Evolutionary conservation across 139 green algal species (phyloP), one percentile per base, ranked within the genome.

Genomic region (Chlorella ohadii): DNA sequence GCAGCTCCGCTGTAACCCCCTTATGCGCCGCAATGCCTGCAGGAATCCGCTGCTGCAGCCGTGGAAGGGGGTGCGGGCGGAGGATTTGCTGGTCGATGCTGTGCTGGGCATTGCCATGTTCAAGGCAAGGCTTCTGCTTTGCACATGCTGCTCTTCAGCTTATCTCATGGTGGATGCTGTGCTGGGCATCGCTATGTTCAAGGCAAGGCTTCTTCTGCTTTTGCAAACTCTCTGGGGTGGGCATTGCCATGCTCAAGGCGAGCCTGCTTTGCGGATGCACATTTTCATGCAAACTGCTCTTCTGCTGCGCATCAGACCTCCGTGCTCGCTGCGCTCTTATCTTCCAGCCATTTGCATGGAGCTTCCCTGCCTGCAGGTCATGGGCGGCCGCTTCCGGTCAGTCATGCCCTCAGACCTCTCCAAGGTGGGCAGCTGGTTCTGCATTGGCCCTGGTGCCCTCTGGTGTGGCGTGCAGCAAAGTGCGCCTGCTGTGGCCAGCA

Each of bases 331-430:
- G n/a, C n/a, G n/a, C n/a, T n/a, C n/a, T n/a, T n/a, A n/a, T n/a
- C n/a, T n/a, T n/a, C n/a, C n/a, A n/a, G n/a, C n/a, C n/a, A n/a
- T n/a, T n/a, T n/a, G n/a, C n/a, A n/a, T n/a, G n/a, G n/a, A n/a
- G n/a, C 41, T 13, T 2, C 38, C 20, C 4, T 51, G 25, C 57
- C 12, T 79, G n/a, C 79, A 91, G 86, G 72, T 87, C 17, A 86
- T 95, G 84, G 92, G 93, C 15, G 92, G 93, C 4, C 84, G 87
- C 25, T 95, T 94, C 78, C 76, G 89, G 33, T 91, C 68, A 36
- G 33, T 95, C n/a, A 90, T 96, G 89, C 93, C 94, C n/a, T 94
- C 89, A 71, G 87, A 96, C 87, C 80, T 96, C 31, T 78, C 84
- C 31, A 84, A 90, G 63, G 78, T 47, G 72, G 15, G 65, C 20